Conservation (phyloP, 805 yeast genomes). For the Priceomyces medius region DNA sequence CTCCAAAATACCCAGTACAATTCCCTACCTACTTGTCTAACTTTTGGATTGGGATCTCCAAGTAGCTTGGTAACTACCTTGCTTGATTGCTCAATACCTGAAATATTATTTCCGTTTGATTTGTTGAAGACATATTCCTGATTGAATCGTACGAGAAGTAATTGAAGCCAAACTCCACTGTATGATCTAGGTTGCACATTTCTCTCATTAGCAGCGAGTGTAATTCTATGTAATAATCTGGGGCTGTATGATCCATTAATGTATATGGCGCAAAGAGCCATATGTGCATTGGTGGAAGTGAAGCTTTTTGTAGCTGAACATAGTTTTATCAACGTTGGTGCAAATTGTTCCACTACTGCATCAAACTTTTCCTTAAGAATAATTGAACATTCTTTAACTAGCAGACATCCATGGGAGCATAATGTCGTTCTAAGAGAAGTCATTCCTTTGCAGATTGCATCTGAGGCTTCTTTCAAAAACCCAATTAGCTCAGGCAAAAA, state of each 20-base stretch:
- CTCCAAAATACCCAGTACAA: constrained; percentile 70
- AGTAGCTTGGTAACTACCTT: constrained; percentile 60
- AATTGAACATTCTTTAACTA: constrained; percentile 65
- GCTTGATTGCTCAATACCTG: constrained; percentile 42
- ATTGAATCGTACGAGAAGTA: constrained; percentile 54
- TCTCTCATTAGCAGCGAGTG: constrained; percentile 60
- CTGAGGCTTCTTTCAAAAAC: constrained; percentile 32
- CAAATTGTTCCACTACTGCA: constrained; percentile 47
- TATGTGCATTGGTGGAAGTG: constrained; percentile 57
- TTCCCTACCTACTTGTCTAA: constrained; percentile 70
- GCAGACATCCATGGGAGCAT: constrained; percentile 69
- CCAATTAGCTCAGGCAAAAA: constrained; percentile 39
- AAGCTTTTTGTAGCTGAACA: constrained; percentile 63
- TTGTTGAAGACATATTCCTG: constrained; percentile 27
- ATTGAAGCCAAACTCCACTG: constrained; percentile 68
- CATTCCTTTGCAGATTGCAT: constrained; percentile 63
- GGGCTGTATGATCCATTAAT: constrained; percentile 53
- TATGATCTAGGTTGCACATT: constrained; percentile 68
- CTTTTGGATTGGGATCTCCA: constrained; percentile 76
- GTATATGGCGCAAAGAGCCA: constrained; percentile 55
- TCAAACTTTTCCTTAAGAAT: constrained; percentile 42
- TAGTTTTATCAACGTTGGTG: constrained; percentile 50
- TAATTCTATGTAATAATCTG: constrained; percentile 51
- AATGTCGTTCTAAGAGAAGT: constrained; percentile 82
- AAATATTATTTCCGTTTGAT: constrained; percentile 20